A percentile compares a stretch with the other conserved stretches of the same genome.
Conservation (phyloP, 768 basidiomycete genomes). For the Lentinus tigrinus region DNA sequence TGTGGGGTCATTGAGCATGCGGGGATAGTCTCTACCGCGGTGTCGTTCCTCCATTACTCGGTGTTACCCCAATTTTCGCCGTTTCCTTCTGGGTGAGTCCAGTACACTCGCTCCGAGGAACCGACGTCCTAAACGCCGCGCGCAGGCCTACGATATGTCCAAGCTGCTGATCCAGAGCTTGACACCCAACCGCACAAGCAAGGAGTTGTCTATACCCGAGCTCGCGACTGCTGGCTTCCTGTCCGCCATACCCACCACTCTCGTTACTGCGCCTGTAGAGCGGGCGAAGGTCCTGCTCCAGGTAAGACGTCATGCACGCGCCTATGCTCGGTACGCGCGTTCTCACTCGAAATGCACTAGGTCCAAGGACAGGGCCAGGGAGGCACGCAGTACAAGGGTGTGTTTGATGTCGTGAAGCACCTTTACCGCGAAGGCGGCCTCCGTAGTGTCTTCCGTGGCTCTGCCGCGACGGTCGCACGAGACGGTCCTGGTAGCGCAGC, state of each 20-base stretch:
- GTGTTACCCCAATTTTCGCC: constrained; percentile 98
- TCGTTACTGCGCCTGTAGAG: constrained; percentile 95
- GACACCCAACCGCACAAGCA: constrained; percentile 75
- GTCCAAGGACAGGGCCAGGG: constrained; percentile 95
- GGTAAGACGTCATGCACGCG: constrained; percentile 38
- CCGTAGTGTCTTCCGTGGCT: constrained; percentile 88
- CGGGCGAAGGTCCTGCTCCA: constrained; percentile 95
- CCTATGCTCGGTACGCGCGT: not conserved
- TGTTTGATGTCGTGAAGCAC: constrained; percentile 85
- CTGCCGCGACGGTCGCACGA: constrained; percentile 87
- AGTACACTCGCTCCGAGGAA: not conserved
- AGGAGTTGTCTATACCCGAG: constrained; percentile 67
- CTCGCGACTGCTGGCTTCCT: constrained; percentile 92
- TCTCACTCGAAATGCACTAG: constrained; percentile 34
- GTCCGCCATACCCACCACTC: constrained; percentile 88
- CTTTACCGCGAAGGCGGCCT: constrained; percentile 94
- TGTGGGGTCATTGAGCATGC: not conserved
- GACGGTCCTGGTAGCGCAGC: constrained; percentile 97
- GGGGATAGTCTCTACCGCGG: constrained; percentile 79
- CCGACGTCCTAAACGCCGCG: not conserved
- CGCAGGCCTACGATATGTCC: constrained; percentile 88
- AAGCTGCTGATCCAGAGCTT: constrained; percentile 77
- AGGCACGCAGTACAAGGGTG: constrained; percentile 79
- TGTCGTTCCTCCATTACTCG: constrained; percentile 89
- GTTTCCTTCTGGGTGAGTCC: constrained; percentile 90